These are phyloP conservation scores for Orbilia blumenaviensis DNA, from an alignment of 2,329 filamentous ascomycete genomes.

Conservation along the genomic window DNA sequence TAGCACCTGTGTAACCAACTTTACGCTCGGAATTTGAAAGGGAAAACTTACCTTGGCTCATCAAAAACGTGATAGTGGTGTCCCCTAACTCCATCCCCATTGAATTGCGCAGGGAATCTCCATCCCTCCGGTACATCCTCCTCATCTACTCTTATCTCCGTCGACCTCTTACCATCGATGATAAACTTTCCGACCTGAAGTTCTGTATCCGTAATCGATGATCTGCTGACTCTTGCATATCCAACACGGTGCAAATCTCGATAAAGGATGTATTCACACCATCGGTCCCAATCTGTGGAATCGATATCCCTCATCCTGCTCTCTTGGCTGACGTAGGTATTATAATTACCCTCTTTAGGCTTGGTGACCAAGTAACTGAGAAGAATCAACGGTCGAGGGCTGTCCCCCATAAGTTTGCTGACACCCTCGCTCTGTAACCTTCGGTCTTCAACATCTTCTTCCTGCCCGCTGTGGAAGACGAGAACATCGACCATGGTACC, in stretches of 20 bases:
- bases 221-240: conserved; percentile 87
- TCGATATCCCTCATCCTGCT: conserved; percentile 98
- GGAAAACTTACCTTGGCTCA: conserved; percentile 73
- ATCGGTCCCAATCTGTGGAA: conserved; percentile 89
- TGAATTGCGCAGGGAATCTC: conserved; percentile 85
- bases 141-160: conserved; percentile 71
- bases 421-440: conserved; percentile 87
- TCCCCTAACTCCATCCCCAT: conserved; percentile 83
- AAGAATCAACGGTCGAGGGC: conserved; percentile 80
- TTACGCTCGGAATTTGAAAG: background rate
- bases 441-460: conserved; percentile 93
- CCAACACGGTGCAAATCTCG: conserved; percentile 85
- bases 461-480: conserved; percentile 98
- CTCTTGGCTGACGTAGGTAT: conserved; percentile 85
- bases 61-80: conserved; percentile 96
- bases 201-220: conserved; percentile 96
- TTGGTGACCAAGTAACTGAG: conserved; percentile 92
- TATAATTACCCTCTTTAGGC: conserved; percentile 92
- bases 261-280: conserved; percentile 99
- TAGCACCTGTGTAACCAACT: background rate
- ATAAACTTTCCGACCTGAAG: conserved; percentile 94
- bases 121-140: conserved; percentile 77
- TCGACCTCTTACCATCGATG: conserved; percentile 74
- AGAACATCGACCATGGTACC: conserved; percentile 90
- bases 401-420: conserved; percentile 84